A percentile compares a stretch with the other conserved stretches of the same genome.
Evolutionary conservation across 2,329 filamentous ascomycete species (phyloP).

Genomic region (Trichoderma citrinoviride): DNA sequence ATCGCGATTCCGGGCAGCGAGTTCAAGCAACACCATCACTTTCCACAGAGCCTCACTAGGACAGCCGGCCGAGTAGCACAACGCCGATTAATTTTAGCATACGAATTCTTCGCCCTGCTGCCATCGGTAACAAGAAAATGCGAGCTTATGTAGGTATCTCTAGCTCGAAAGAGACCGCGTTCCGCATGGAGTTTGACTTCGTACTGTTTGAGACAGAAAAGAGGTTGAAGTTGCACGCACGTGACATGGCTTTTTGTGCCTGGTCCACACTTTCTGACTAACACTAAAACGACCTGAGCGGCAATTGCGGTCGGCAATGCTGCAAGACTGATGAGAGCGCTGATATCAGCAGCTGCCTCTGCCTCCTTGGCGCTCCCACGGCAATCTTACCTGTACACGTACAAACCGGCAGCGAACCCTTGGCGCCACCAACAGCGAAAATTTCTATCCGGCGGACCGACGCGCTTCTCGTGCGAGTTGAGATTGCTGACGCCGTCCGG

Average conservation of each 20-base stretch:
- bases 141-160: not conserved
- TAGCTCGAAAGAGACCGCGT: not conserved
- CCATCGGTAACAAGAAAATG: not conserved
- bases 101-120: not conserved
- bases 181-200: not conserved
- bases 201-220: not conserved
- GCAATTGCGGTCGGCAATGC: conserved; percentile 14
- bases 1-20: not conserved
- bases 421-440: conserved; percentile 8
- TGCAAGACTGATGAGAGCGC: not conserved
- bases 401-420: not conserved
- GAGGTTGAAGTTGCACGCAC: not conserved
- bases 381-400: not conserved
- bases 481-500: not conserved
- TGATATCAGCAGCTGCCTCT: not conserved
- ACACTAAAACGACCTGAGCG: not conserved
- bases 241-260: not conserved
- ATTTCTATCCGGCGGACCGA: conserved; percentile 16
- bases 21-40: not conserved
- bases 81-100: not conserved
- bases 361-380: not conserved
- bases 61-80: not conserved
- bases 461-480: conserved; percentile 10
- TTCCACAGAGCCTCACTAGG: not conserved
- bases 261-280: not conserved